A percentile compares a stretch with the other conserved stretches of the same genome.
phyloP scores from a whole-genome alignment of 2,329 filamentous ascomycete genomes.

The Pseudopyricularia cyperi region DNA sequence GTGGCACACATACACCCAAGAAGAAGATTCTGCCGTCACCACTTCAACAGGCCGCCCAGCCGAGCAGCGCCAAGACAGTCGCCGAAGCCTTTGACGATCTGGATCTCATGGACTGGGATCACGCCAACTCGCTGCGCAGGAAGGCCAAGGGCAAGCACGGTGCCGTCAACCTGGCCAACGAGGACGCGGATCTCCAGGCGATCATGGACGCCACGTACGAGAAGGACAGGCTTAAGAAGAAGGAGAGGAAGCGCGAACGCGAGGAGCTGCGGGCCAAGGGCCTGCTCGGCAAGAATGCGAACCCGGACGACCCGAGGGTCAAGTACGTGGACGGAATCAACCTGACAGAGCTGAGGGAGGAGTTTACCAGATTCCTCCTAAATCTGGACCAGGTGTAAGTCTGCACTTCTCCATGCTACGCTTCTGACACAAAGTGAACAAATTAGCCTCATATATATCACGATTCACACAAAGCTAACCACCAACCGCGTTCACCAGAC shows the following conservation, averaged over 20 bases:
- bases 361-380: constrained; percentile 60
- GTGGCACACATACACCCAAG: background rate
- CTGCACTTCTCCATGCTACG: background rate
- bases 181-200: constrained; percentile 54
- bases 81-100: constrained; percentile 51
- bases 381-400: constrained; percentile 49
- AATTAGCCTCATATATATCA: background rate
- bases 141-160: constrained; percentile 49
- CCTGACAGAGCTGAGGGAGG: constrained; percentile 55
- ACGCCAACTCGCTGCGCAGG: constrained; percentile 48
- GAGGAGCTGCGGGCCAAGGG: constrained; percentile 55
- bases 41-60: background rate
- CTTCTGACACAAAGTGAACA: too few species aligned
- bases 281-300: constrained; percentile 45
- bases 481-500: constrained; percentile 26
- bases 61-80: constrained; percentile 22
- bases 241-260: constrained; percentile 54
- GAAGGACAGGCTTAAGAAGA: constrained; percentile 60
- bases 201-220: constrained; percentile 47
- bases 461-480: background rate
- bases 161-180: constrained; percentile 38
- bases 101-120: constrained; percentile 75
- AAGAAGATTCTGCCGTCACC: background rate
- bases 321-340: constrained; percentile 66
- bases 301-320: constrained; percentile 45